Base-by-base conservation (phyloP, 352 stramenopile genomes). In the Hyaloperonospora arabidopsidis region DNA sequence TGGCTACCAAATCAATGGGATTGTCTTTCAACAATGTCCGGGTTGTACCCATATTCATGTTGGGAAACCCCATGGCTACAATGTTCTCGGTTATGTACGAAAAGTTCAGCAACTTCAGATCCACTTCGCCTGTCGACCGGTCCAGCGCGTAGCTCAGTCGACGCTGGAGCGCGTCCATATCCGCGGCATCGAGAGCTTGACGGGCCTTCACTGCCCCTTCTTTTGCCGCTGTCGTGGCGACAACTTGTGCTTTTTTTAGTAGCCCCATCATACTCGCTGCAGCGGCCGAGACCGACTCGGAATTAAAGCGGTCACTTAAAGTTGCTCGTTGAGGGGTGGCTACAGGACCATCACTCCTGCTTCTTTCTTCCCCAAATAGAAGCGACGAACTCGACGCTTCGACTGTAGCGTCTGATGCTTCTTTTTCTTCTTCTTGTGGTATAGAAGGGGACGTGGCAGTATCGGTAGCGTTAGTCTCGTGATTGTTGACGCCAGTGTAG, bases 11-110 rank as follows among this genome's bases (percentile, higher is more conserved):
- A 41, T 96, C 84, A 63, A 95, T 95, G 21, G 84, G 80, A 61
- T 96, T 95, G 52, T 95, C 85, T 54, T 84, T 77, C 18, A 93
- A 69, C 10, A 87, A 65, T 58, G 74, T 83, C 25, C 75, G 76
- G 60, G 92, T 91, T 34, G 65, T 72, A 45, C 82, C 78, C 25
- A 81, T 49, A 62, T 89, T 89, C 76, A 90, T 89, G 63, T 80
- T 93, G 23, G 90, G 90, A 59, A 96, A 97, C 38, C 82, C 84
- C 87, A 97, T 97, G 15, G 84, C 86, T 21, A 97, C 79, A 17
- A 97, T 56, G 52, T 73, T 85, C 19, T 92, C 77, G 18, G 70
- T 93, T 23, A 97, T 70, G 68, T 97, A 97, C 49, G 87, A 89
- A 29, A 97, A 90, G 62, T 97, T 95, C 22, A 96, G 77, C 57